Base-by-base conservation (phyloP, 352 stramenopile species). In the Thraustochytrium striatum region DNA sequence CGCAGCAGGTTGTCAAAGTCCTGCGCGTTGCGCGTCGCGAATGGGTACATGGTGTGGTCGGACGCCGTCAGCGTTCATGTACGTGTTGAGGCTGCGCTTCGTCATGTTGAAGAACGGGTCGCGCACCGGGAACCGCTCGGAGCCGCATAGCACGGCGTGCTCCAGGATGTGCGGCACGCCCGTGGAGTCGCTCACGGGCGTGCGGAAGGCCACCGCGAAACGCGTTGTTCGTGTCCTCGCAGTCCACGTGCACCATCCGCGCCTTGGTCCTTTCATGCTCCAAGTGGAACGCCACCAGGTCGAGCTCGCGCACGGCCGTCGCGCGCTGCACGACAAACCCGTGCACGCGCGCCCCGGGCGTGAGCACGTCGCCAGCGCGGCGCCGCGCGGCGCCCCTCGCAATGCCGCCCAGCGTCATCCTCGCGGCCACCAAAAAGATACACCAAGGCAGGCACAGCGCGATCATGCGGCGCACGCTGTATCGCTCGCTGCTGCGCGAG, bases 71-170 rank as follows among this genome's bases (percentile, higher is more conserved):
- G 96, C 96, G 87, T 99, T 99, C 86, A 99, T 92, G 87, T 98
- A 99, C 61, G 95, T 99, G 85, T 99, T 97, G 9, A 99, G 88
- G 70, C 87, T 96, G 81, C 95, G 94, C 87, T 98, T 97, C 55
- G 98, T 90, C 84, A 99, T 95, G 85, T 99, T 97, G 58, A 99
- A 97, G 85, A 99, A 99, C 53, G 96, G 96, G 83, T 99, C 96
- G 80, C 98, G 97, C 55, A 97, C 94, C 8, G 93, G 95, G 85
- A 97, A 99, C 78, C 97, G 96, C 57, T 94, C 87, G 83, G 90
- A 97, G 50, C 83, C 85, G 69, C 86, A 89, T 30, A 88, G 73
- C 58, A 89, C 85, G 2, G 81, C 85, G 81, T 89, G 85, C 83
- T 99, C 96, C 5, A 99, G 85, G 80, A 99, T 98, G 83, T 99